phyloP scores from a whole-genome alignment of 192 early-diverging fungal species.

The Linnemannia zychae region DNA sequence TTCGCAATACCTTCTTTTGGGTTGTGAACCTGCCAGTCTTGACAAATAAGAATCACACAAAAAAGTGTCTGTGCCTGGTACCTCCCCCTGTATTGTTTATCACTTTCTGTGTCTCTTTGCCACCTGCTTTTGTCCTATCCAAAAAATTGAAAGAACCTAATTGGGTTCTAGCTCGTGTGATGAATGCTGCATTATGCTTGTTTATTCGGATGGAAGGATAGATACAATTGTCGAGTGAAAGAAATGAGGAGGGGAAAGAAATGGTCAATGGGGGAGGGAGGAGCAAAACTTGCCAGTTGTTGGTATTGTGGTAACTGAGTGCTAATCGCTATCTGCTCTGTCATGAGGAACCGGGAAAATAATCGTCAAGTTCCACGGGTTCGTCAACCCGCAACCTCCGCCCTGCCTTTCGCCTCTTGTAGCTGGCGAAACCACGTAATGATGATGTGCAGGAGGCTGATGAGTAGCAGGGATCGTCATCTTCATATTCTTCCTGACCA shows the following conservation, averaged over 20 bases:
- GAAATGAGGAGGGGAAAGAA: neutral
- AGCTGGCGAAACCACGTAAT: neutral
- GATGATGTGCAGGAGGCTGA: neutral
- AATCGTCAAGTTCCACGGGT: neutral
- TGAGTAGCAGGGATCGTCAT: neutral
- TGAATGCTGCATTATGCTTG: neutral
- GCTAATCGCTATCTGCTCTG: neutral
- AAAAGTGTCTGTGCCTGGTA: no score
- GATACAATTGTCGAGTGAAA: conserved; percentile 2
- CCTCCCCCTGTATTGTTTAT: no score
- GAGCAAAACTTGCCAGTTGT: neutral
- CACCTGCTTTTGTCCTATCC: neutral
- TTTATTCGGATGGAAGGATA: neutral
- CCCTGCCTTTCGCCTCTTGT: neutral
- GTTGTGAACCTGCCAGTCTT: no score
- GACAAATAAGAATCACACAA: no score
- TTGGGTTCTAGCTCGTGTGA: neutral
- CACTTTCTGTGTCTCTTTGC: no score
- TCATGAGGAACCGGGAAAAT: neutral
- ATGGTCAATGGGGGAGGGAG: neutral
- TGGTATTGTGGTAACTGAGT: neutral
- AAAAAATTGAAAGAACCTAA: neutral
- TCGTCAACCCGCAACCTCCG: neutral
- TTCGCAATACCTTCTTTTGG: no score
- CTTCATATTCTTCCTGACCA: neutral